These are phyloP conservation scores for Vigna angularis DNA, from an alignment of 306 rosid species.

Conservation along the genomic window DNA sequence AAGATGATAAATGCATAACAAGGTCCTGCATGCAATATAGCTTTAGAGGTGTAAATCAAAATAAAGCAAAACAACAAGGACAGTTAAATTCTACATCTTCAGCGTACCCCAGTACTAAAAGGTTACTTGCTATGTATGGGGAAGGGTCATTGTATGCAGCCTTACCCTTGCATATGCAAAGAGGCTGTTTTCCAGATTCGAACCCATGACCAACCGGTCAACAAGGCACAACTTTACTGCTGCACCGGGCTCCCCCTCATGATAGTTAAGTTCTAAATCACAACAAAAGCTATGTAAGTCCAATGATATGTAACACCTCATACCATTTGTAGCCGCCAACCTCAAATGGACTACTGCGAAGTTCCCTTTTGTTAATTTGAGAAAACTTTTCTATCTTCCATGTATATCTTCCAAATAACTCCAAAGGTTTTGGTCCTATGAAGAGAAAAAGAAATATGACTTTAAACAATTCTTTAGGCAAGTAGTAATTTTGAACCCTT, in stretches of 20 bases:
- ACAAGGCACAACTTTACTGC: background rate
- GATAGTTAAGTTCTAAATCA: slow-evolving; percentile 16
- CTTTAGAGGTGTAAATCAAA: slow-evolving; percentile 6
- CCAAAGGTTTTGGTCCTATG: slow-evolving; percentile 89
- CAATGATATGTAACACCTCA: slow-evolving; percentile 37
- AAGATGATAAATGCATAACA: slow-evolving; percentile 35
- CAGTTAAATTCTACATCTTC: background rate
- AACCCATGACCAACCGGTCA: background rate
- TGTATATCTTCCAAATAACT: slow-evolving; percentile 85
- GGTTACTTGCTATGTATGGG: background rate
- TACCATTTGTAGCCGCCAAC: slow-evolving; percentile 99
- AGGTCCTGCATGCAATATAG: slow-evolving; percentile 17
- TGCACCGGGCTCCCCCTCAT: background rate
- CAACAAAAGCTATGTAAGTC: slow-evolving; percentile 18
- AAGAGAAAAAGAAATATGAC: slow-evolving; percentile 28
- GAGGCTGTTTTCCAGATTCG: background rate
- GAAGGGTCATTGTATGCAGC: background rate
- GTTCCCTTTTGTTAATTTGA: slow-evolving; percentile 96
- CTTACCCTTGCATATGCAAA: background rate
- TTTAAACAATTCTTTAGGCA: background rate
- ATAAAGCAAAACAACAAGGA: slow-evolving; percentile 17
- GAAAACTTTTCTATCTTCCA: slow-evolving; percentile 99
- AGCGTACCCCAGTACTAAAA: background rate
- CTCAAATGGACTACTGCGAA: slow-evolving; percentile 94
- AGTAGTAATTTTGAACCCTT: background rate